Base-by-base conservation (phyloP, 805 yeast species). In the Candida nemodendra region DNA sequence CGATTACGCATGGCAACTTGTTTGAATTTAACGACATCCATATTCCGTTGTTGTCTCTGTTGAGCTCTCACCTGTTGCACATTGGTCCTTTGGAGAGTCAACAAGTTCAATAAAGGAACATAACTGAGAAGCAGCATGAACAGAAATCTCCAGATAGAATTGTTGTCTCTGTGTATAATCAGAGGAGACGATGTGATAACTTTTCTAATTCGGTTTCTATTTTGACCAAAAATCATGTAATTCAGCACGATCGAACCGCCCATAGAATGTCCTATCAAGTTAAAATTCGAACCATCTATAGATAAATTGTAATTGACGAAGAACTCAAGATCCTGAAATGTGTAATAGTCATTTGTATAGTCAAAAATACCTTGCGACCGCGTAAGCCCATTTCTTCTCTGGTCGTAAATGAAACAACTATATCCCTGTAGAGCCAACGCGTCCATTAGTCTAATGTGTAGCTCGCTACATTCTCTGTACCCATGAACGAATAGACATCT, bases 401-500 rank as follows among this genome's bases (percentile, higher is more conserved):
- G 42, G 32, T 39, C 42, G 23, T 24, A 39, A 6, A 39, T 27
- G 25, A 39, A 39, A 19, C 42, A 39, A 13, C 28, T 22, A 15
- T 39, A 39, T 31, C 42, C 42, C 5, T 34, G 24, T 11, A 30
- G 27, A 3, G 42, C 34, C 27, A 39, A 23, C 7, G 35, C n/a
- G 33, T 39, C 42, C 42, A 39, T 34, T 23, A 39, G 27, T 12
- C 32, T 25, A 9, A 39, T 21, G 25, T 39, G 35, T 9, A 39
- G 42, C 35, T 39, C 38, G 25, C 30, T 30, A 24, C 35, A 25
- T 21, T 39, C 42, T 4, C 42, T 14, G 26, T 39, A 39, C 11
- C 42, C 42, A 18, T 39, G 42, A 11, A 39, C 33, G 29, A 39
- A 39, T 28, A 39, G n/a, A 30, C 42, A 39, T n/a, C 42, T 33